Base-by-base conservation (phyloP, 495 filamentous ascomycete genomes). In the Lichenothelia convexa region DNA sequence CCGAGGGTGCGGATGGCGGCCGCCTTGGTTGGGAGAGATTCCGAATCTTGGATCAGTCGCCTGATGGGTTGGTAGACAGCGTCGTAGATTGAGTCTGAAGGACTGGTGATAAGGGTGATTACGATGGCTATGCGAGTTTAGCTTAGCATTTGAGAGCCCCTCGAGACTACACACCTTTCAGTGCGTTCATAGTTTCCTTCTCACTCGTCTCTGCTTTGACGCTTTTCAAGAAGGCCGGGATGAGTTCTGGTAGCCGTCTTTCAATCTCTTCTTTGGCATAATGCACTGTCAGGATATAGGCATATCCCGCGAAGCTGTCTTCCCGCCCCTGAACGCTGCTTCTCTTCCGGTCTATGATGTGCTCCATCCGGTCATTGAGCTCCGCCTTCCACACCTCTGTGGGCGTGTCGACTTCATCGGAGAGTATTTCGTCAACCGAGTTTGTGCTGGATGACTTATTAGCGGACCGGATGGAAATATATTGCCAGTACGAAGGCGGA, bases 291-390 rank as follows among this genome's bases (percentile, higher is more conserved):
- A 87, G 58, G 16, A 87, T 62, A 35, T 78, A 72, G 17, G 67
- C 67, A 54, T 83, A 94, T 21, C 64, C 66, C 12, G 62, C 60
- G 35, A 91, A 62, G 16, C 71, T 70, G 34, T 72, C 67, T 48
- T 92, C 87, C 21, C 87, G 72, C 11, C 80, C 77, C 44, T 81
- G 71, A n/a, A 68, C 67, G 39, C 75, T 84, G 52, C 73, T 81
- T 37, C 78, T 71, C 63, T 93, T 97, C 44, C 83, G 74, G 45
- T 93, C 81, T 17, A 82, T 59, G 16, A 94, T 74, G 48, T 87
- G 80, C 36, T 78, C 64, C 33, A 93, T 73, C n/a, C 73, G 68
- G 45, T 78, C 71, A 11, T 57, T 60, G 1, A 93, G 61, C 39
- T 75, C 73, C 15, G 75, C 63, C 18, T 68, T 65, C 78, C 79